Base-by-base conservation (phyloP, 331 rosid genomes). In the Quercus lobata region DNA sequence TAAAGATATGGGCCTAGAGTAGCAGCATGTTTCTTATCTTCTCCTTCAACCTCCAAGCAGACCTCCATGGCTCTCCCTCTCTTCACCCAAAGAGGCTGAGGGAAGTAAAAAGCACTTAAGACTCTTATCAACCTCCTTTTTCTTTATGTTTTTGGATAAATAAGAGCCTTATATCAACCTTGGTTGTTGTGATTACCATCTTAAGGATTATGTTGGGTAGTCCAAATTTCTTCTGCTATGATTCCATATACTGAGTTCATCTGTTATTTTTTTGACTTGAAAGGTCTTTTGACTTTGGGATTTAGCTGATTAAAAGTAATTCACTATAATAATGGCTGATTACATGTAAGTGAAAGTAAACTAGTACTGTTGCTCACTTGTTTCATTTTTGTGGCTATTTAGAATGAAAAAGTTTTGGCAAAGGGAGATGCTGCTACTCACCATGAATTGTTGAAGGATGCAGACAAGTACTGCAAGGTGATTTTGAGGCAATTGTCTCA, bases 391-490 rank as follows among this genome's bases (percentile, higher is more conserved):
- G 15, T 73, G 58, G 66, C 8, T 54, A 70, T 76, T 57, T 61
- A 87, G 90, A 87, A 87, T 79, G 88, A 73, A 2, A 82, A 76
- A 70, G 86, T 74, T 22, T 77, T 82, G 77, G 77, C 72, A 11
- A 63, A 82, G 61, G 83, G 29, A 49, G 86, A 76, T 8, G 90
- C 82, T 77, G 69, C 79, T 19, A 34, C 77, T 21, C 35, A 18
- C 60, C 70, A 69, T 61, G 83, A 79, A 62, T 74, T 66, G 70
- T 54, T 87, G 74, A 84, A 76, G 84, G 86, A 82, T 18, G 88
- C 90, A 18, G 77, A 84, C 86, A 80, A 84, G 74, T 68, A 76
- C 70, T 87, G 86, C 83, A 84, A 82, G 78, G 66, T 65, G 29
- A 73, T 84, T 25, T 73, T 82, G 63, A 69, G 81, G 57, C 84